Evolutionary conservation across 768 basidiomycete species (phyloP), one percentile per base, ranked within the genome.

Genomic region (Kwoniella sp.): DNA sequence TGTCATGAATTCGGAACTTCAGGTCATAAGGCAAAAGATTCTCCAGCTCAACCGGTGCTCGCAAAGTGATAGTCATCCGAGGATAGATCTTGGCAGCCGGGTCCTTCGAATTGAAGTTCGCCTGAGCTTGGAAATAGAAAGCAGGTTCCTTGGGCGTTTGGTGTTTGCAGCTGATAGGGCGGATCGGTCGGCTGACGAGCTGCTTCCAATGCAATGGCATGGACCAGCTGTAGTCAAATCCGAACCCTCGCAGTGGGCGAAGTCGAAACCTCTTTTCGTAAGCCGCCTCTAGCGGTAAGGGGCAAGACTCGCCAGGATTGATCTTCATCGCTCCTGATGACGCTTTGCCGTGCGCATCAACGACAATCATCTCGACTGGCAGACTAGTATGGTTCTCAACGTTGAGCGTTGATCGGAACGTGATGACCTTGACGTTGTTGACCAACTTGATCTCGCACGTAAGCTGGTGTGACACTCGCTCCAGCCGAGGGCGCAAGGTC

Each of bases 1-100:
- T 95, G 78, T 99, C 92, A 60, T 90, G 96, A 28, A 98, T 87
- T n/a, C 90, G 82, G 76, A 95, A 99, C 63, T 90, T 85, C 44
- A 98, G 75, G 63, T 96, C 90, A 75, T 85, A 95, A 0, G 95
- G 95, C 20, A 98, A 77, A 17, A 98, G 77, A 69, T 99, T 99
- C 75, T 99, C 93, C 9, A 99, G 77, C 67, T 99, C 93, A 23
- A 99, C 79, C 0, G 95, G 95, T 12, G 95, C 90, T 29, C 89
- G 84, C 38, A 99, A 82, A 54, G 83, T 85, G 43, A 99, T 78
- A 39, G 82, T 84, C 52, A 96, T 82, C 71, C 84, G 86, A 2
- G 95, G 93, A 59, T 86, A 85, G 74, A 82, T 84, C 53, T 82
- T 80, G 8, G 79, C 60, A 17, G 75, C 69, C 7, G 78, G 75